Percentiles rank a stretch among this genome's conserved stretches.
These are phyloP conservation scores for Aspergillus sp. DNA, from an alignment of 2,329 filamentous ascomycete genomes.

Conservation along the genomic window DNA sequence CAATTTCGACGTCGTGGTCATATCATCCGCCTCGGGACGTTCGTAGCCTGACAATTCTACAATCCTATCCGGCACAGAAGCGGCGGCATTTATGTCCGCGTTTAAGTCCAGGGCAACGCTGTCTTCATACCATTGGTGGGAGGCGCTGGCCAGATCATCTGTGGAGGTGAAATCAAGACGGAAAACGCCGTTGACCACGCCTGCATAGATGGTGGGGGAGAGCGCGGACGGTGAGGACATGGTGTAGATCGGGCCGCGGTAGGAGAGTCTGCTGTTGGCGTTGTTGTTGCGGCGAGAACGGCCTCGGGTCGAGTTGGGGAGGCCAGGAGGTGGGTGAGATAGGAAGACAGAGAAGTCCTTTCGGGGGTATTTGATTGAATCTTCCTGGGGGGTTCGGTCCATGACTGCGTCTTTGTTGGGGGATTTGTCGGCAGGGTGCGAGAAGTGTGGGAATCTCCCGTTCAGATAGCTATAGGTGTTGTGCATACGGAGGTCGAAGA, in stretches of 20 bases:
- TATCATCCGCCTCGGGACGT: slow-evolving; percentile 28
- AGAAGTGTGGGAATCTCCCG: slow-evolving; percentile 10
- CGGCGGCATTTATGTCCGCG: slow-evolving; percentile 4
- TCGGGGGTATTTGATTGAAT: slow-evolving; percentile 7
- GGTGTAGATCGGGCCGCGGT: slow-evolving; percentile 39
- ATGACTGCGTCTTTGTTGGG: background rate
- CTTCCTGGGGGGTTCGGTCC: slow-evolving; percentile 1
- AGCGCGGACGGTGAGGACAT: slow-evolving; percentile 38
- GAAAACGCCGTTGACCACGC: slow-evolving; percentile 35
- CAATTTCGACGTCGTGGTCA: slow-evolving; percentile 24
- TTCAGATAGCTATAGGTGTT: slow-evolving; percentile 27
- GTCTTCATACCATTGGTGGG: slow-evolving; percentile 25
- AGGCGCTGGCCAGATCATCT: slow-evolving; percentile 31
- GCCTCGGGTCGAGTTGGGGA: slow-evolving; percentile 4
- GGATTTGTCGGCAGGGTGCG: background rate
- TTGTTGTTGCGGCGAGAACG: slow-evolving; percentile 10
- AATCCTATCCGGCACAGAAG: slow-evolving; percentile 11
- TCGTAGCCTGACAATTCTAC: slow-evolving; percentile 39
- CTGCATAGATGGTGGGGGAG: slow-evolving; percentile 40
- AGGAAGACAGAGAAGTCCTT: slow-evolving; percentile 39
- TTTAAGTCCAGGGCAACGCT: slow-evolving; percentile 21
- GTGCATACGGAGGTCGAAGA: slow-evolving; percentile 54
- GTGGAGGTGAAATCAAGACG: slow-evolving; percentile 39
- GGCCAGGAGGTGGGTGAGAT: slow-evolving; percentile 20
- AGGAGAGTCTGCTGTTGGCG: slow-evolving; percentile 11